phyloP scores from a whole-genome alignment of 2,329 filamentous ascomycete species.

The Dactylellina sp. region DNA sequence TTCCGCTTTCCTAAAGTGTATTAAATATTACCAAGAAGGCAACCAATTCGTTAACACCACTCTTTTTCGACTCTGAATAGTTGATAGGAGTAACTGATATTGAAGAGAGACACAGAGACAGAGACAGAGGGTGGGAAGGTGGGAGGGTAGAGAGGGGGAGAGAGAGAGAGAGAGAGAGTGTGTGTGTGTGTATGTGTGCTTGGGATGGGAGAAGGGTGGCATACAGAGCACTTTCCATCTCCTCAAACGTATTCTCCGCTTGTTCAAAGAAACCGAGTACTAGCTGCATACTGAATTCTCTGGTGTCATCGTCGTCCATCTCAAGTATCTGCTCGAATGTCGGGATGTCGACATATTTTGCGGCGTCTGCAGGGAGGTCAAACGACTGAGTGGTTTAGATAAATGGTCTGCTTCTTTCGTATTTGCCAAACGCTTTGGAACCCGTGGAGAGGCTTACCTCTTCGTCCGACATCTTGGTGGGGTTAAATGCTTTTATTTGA shows the following conservation, averaged over 20 bases:
- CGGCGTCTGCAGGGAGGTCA: constrained; percentile 64
- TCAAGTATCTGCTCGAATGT: constrained; percentile 97
- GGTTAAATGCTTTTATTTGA: not conserved
- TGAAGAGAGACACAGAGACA: no score
- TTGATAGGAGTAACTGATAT: no score
- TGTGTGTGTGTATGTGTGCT: not conserved
- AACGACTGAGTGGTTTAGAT: not conserved
- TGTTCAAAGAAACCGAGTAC: constrained; percentile 94
- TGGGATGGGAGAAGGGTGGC: constrained; percentile 62
- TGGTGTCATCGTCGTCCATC: constrained; percentile 92
- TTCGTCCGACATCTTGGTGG: constrained; percentile 54
- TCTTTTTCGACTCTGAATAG: not conserved
- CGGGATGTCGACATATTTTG: constrained; percentile 78
- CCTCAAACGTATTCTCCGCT: constrained; percentile 82
- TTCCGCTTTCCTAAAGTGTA: constrained; percentile 70
- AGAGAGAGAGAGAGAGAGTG: constrained; percentile 4
- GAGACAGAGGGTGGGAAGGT: not conserved
- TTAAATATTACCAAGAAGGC: constrained; percentile 30
- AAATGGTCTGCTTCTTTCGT: constrained; percentile 4
- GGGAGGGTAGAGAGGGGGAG: not conserved
- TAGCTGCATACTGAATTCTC: constrained; percentile 88
- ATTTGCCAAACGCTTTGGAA: not conserved
- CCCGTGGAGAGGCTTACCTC: constrained; percentile 23
- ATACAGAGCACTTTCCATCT: constrained; percentile 88
- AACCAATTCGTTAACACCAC: constrained; percentile 35